These are phyloP conservation scores for Solidago caesia DNA, from an alignment of 129 eudicot genomes.

Conservation along the genomic window DNA sequence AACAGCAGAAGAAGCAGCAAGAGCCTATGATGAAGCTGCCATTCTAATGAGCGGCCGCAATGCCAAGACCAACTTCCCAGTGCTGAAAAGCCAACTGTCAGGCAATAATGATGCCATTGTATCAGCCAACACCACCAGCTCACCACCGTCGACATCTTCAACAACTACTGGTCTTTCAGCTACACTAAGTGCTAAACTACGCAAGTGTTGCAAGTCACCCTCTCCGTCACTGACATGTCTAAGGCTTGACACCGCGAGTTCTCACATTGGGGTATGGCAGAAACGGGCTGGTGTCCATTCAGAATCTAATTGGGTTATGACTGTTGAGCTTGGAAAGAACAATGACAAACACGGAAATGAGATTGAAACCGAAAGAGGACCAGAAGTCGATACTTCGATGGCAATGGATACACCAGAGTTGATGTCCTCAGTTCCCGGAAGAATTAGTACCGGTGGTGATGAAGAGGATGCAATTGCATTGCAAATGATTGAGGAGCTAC, in stretches of 20 bases:
- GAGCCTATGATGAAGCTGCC: slow-evolving; percentile 94
- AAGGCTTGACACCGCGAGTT: slow-evolving; percentile 77
- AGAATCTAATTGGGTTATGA: slow-evolving; percentile 91
- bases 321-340: slow-evolving; percentile 77
- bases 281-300: slow-evolving; percentile 75
- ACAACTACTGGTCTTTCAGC: slow-evolving; percentile 48
- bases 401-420: slow-evolving; percentile 21
- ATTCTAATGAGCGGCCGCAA: slow-evolving; percentile 79
- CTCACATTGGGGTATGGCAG: slow-evolving; percentile 97
- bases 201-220: slow-evolving; percentile 69
- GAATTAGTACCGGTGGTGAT: slow-evolving; percentile 22
- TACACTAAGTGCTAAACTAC: slow-evolving; percentile 59
- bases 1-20: slow-evolving; percentile 94
- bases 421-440: slow-evolving; percentile 2
- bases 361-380: background rate
- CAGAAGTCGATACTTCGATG: slow-evolving; percentile 13
- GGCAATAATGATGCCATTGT: background rate
- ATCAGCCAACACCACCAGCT: background rate
- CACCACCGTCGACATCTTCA: slow-evolving; percentile 24
- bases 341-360: background rate
- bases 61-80: slow-evolving; percentile 87
- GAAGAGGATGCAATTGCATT: slow-evolving; percentile 91
- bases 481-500: slow-evolving; percentile 96
- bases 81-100: slow-evolving; percentile 21
- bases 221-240: slow-evolving; percentile 92